Percentiles rank a stretch among this genome's conserved stretches.
Evolutionary conservation across 2,329 filamentous ascomycete species (phyloP).

Genomic region (Cytospora leucostoma): DNA sequence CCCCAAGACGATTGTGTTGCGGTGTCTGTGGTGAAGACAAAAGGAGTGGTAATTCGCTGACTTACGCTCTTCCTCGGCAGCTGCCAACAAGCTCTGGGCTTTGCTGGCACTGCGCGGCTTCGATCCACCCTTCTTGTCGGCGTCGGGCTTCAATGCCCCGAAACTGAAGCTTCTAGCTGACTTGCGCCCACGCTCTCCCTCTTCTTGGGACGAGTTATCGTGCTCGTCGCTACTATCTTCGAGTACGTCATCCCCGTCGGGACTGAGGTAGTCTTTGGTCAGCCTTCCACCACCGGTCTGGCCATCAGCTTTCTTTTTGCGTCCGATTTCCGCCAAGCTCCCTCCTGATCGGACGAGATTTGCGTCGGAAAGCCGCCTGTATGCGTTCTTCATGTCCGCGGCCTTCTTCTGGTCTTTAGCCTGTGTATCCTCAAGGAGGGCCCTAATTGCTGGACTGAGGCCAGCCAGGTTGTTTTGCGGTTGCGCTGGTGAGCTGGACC

Average conservation of each 20-base stretch:
- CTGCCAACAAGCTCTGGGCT: constrained; percentile 66
- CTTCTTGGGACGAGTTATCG: constrained; percentile 63
- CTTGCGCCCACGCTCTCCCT: constrained; percentile 63
- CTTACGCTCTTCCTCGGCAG: constrained; percentile 78
- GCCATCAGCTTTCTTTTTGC: constrained; percentile 55
- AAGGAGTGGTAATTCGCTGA: constrained; percentile 29
- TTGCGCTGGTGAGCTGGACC: constrained; percentile 50
- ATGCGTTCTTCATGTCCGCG: constrained; percentile 69
- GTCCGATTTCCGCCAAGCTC: constrained; percentile 61
- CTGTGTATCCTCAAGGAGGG: constrained; percentile 57
- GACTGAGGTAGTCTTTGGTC: constrained; percentile 66
- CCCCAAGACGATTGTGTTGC: constrained; percentile 1
- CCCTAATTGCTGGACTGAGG: constrained; percentile 43
- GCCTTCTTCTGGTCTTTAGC: constrained; percentile 32
- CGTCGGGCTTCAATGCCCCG: constrained; percentile 42
- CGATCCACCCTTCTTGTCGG: constrained; percentile 33
- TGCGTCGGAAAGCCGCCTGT: constrained; percentile 71
- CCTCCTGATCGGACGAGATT: constrained; percentile 66
- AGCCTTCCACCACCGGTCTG: constrained; percentile 55
- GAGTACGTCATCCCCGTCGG: constrained; percentile 64
- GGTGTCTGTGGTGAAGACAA: background rate
- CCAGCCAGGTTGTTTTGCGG: constrained; percentile 36
- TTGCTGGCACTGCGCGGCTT: constrained; percentile 38
- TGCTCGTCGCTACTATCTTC: constrained; percentile 71
- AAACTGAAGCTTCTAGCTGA: constrained; percentile 48